Percentiles rank a stretch among this genome's conserved stretches.
Conservation (phyloP, 2,329 filamentous ascomycete genomes). For the Fusarium subglutinans region DNA sequence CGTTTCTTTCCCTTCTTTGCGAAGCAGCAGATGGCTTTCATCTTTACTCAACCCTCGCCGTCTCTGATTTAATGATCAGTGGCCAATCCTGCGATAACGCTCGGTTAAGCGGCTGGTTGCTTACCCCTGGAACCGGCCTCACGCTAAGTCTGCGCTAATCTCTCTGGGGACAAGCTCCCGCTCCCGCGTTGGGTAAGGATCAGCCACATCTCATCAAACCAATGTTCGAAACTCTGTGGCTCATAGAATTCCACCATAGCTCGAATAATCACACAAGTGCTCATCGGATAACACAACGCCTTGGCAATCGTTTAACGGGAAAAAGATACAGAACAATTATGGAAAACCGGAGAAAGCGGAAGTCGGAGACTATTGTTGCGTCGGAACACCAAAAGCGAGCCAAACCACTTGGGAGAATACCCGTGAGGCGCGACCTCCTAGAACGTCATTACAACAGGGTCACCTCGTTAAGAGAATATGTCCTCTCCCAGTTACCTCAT, state of each 20-base stretch:
- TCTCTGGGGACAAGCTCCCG: background rate
- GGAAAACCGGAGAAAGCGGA: slow-evolving; percentile 43
- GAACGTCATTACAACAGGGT: slow-evolving; percentile 73
- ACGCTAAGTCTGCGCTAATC: background rate
- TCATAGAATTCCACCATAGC: background rate
- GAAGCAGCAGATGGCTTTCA: background rate
- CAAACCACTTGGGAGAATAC: slow-evolving; percentile 17
- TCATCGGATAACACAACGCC: slow-evolving; percentile 14
- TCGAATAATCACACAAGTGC: background rate
- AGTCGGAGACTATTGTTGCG: slow-evolving; percentile 37
- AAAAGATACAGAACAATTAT: slow-evolving; percentile 30
- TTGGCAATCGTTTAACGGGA: background rate
- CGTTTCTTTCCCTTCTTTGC: background rate
- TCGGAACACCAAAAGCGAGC: slow-evolving; percentile 26
- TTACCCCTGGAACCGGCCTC: slow-evolving; percentile 13
- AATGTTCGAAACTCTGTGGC: background rate
- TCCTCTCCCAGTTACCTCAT: slow-evolving; percentile 71
- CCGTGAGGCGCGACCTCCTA: slow-evolving; percentile 69
- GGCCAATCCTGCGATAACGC: slow-evolving; percentile 5
- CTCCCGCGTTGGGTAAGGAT: background rate
- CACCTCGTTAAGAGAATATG: slow-evolving; percentile 74
- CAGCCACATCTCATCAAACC: slow-evolving; percentile 22
- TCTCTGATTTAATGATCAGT: background rate
- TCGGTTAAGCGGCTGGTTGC: background rate
- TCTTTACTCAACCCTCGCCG: background rate